These are phyloP conservation scores for Torulaspora maleeae DNA, from an alignment of 805 yeast genomes.

Conservation along the genomic window DNA sequence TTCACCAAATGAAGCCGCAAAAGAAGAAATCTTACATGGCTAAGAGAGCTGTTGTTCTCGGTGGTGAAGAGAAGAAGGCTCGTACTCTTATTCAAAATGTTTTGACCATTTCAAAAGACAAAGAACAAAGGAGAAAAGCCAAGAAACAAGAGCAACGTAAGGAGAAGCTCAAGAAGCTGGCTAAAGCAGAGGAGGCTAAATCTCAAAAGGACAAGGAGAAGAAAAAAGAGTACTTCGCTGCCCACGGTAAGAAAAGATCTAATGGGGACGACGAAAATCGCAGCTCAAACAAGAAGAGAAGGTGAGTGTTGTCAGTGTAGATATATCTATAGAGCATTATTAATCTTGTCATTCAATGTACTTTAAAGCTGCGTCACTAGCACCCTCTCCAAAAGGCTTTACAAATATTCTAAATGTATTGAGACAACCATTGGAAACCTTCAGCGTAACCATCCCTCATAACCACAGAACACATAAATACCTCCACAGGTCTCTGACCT, in stretches of 20 bases:
- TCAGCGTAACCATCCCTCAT: constrained; percentile 99
- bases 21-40: constrained; percentile 73
- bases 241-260: constrained; percentile 60
- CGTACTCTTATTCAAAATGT: constrained; percentile 84
- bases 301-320: constrained; percentile 4
- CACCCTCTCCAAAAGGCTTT: neutral
- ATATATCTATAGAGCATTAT: constrained; percentile 1
- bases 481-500: constrained; percentile 85
- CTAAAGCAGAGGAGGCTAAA: constrained; percentile 66
- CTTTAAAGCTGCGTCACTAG: neutral
- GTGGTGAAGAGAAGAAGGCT: constrained; percentile 91
- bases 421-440: constrained; percentile 97
- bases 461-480: constrained; percentile 95
- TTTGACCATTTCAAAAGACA: constrained; percentile 76
- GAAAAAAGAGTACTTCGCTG: constrained; percentile 80
- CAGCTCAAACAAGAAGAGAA: constrained; percentile 18
- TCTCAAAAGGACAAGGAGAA: constrained; percentile 74
- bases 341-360: neutral
- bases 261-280: constrained; percentile 30
- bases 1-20: constrained; percentile 83
- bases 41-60: constrained; percentile 90
- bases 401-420: constrained; percentile 59
- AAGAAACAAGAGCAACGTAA: constrained; percentile 73
- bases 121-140: constrained; percentile 68
- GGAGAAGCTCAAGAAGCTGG: constrained; percentile 67